phyloP scores from a whole-genome alignment of 1,139 yeast genomes.

The Geotrichum europaeum region DNA sequence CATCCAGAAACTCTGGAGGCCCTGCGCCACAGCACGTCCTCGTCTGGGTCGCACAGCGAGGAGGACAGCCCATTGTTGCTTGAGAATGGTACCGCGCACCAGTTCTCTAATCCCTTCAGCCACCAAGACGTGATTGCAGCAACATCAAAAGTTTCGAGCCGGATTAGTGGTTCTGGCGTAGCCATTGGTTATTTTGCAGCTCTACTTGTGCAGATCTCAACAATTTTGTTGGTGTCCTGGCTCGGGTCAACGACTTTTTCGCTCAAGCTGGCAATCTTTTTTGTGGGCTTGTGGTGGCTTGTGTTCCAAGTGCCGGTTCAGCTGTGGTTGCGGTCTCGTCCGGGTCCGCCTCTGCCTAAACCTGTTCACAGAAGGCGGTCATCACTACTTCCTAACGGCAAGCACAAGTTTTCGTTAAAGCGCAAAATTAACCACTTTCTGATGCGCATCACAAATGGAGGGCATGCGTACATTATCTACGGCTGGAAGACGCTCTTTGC shows the following conservation, averaged over 20 bases:
- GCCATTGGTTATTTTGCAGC: constrained; percentile 64
- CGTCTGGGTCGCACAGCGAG: neutral
- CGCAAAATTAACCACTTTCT: constrained; percentile 17
- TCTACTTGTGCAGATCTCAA: constrained; percentile 50
- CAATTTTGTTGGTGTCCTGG: constrained; percentile 45
- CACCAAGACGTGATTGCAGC: constrained; percentile 17
- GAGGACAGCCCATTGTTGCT: constrained; percentile 3
- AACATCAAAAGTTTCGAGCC: constrained; percentile 31
- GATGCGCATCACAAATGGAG: constrained; percentile 18
- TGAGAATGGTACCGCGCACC: constrained; percentile 6
- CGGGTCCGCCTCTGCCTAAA: constrained; percentile 33
- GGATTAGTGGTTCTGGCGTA: constrained; percentile 58
- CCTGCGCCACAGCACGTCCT: constrained; percentile 3
- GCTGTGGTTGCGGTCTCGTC: constrained; percentile 41
- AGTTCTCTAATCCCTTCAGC: constrained; percentile 8
- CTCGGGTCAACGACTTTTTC: constrained; percentile 42
- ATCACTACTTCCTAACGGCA: neutral
- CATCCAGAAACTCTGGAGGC: constrained; percentile 23
- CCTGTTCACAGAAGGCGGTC: constrained; percentile 7
- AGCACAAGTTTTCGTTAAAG: constrained; percentile 14
- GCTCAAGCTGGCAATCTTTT: constrained; percentile 49
- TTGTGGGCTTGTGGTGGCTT: constrained; percentile 70
- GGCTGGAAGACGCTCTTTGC: constrained; percentile 55
- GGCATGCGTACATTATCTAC: constrained; percentile 33
- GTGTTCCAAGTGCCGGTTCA: constrained; percentile 55